Evolutionary conservation across 2,329 filamentous ascomycete genomes (phyloP), one percentile per base, ranked within the genome.

Genomic region (Rasamsonia emersonii): DNA sequence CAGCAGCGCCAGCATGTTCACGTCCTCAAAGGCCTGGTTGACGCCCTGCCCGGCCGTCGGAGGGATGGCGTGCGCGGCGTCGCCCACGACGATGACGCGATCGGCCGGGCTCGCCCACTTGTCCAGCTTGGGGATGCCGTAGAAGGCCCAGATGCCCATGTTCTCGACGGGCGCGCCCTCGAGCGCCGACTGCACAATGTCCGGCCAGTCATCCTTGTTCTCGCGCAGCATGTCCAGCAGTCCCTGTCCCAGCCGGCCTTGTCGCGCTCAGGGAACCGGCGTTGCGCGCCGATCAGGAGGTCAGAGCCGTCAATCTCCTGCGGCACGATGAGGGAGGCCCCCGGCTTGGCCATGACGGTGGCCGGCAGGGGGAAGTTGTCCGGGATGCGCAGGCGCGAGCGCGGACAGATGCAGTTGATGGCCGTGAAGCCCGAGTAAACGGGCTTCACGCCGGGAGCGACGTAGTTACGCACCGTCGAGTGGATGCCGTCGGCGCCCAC

Each of bases 61-160:
- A 0, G 73, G 71, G 18, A 71, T 71, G 0, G 74, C 74, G 45
- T 80, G 76, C 0, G 76, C 77, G 0, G 76, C 74, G 44, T 81
- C 76, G 9, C 76, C 77, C 1, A 75, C 51, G 19, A 74, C 61
- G 3, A 69, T 45, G 4, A 69, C 61, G 0, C 58, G 49, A 4
- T 17, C 18, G 9, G 24, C 17, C 9, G 26, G 21, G 4, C 24
- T 29, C 8, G 31, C 25, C 36, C 36, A 38, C 7, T 27, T 27
- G 3, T 35, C 32, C 3, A 35, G 28, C 20, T 35, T 38, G 4
- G 36, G 36, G 5, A 38, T 26, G 19, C 30, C 15, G 17, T 30
- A 31, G 17, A 35, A 38, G 15, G 32, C 17, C 36, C 36, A 33
- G 14, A 32, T 11, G 3, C 10, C 10, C 23, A 32, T n/a, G 13